Evolutionary conservation across 257 asterid species (phyloP).

Genomic region (Solanum raphanifolium): DNA sequence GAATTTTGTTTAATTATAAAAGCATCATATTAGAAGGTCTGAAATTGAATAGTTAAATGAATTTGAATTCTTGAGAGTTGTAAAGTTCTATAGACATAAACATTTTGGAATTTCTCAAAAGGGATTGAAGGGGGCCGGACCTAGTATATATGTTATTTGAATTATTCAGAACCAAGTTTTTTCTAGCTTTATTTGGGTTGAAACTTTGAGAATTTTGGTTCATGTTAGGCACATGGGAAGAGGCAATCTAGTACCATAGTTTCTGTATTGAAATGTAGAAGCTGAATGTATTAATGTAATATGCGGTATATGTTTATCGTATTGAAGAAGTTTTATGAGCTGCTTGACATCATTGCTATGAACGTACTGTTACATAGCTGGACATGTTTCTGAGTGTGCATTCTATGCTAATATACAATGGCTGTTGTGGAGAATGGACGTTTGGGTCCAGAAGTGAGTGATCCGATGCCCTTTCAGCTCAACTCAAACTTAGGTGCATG

Average conservation of each 20-base stretch:
- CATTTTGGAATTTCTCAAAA: neutral
- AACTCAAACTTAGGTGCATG: neutral
- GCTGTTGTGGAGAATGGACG: neutral
- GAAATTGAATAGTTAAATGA: neutral
- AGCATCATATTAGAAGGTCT: neutral
- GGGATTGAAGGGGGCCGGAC: neutral
- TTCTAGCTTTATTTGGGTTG: neutral
- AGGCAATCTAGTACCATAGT: neutral
- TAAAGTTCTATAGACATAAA: neutral
- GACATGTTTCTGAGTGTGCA: neutral
- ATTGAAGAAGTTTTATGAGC: neutral
- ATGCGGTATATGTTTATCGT: neutral
- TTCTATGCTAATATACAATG: neutral
- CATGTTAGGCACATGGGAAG: neutral
- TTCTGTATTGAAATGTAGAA: neutral
- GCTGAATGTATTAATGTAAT: neutral
- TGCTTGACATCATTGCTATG: neutral
- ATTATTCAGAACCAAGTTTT: neutral
- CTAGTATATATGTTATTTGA: neutral
- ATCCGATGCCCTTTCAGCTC: neutral
- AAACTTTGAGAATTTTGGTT: neutral
- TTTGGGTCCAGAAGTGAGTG: neutral
- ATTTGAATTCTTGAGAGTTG: neutral
- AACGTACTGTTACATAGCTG: neutral
- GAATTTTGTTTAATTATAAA: neutral